phyloP scores from a whole-genome alignment of 768 basidiomycete genomes.

The Pleurotus eryngii region DNA sequence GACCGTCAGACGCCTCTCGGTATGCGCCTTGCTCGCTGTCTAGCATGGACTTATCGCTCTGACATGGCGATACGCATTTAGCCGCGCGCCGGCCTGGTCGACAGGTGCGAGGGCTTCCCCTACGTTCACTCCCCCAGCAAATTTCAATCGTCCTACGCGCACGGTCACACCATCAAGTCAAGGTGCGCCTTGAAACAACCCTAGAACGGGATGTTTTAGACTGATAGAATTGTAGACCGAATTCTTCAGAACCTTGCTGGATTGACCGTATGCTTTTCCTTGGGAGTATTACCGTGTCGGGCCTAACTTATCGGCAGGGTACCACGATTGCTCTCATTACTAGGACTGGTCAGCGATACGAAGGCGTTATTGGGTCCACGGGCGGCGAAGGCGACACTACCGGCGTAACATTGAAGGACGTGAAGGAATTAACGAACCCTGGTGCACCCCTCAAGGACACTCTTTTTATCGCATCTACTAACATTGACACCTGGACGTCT shows the following conservation, averaged over 20 bases:
- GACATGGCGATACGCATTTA: conserved; percentile 2
- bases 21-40: conserved; percentile 19
- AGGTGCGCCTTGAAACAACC: conserved; percentile 42
- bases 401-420: conserved; percentile 76
- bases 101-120: conserved; percentile 65
- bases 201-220: conserved; percentile 41
- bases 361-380: conserved; percentile 67
- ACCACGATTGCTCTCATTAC: conserved; percentile 76
- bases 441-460: conserved; percentile 69
- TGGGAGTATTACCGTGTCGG: background rate
- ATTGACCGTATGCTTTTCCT: conserved; percentile 54
- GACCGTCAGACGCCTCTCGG: conserved; percentile 57
- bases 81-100: conserved; percentile 51
- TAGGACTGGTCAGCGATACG: conserved; percentile 68
- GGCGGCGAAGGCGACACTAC: conserved; percentile 60
- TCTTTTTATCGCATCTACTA: conserved; percentile 66
- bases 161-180: conserved; percentile 29
- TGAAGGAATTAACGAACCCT: conserved; percentile 65
- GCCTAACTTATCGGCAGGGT: conserved; percentile 36
- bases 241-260: conserved; percentile 64
- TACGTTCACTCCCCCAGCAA: conserved; percentile 58
- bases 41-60: background rate
- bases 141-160: conserved; percentile 33
- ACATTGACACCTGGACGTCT: conserved; percentile 71
- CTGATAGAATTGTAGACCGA: conserved; percentile 53